A percentile compares a stretch with the other conserved stretches of the same genome.
Evolutionary conservation across 148 eudicot genomes (phyloP).

Genomic region (Polygonum maritimum): DNA sequence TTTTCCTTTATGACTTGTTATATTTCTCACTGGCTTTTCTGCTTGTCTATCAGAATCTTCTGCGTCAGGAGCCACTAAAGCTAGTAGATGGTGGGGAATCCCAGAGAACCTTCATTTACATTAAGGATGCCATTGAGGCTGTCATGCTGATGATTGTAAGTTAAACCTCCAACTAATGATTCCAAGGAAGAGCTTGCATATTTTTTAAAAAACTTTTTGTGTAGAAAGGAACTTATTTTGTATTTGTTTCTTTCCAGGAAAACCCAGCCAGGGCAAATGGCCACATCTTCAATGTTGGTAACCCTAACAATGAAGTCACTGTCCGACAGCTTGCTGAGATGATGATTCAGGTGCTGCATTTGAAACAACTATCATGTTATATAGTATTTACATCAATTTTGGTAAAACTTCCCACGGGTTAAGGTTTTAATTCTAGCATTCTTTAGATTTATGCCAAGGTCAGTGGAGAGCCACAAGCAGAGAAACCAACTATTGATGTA

Average conservation of each 20-base stretch:
- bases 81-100: slow-evolving; percentile 98
- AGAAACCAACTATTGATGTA: slow-evolving; percentile 71
- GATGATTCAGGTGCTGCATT: slow-evolving; percentile 75
- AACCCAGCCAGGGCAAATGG: slow-evolving; percentile 92
- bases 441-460: slow-evolving; percentile 82
- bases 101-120: slow-evolving; percentile 89
- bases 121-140: slow-evolving; percentile 97
- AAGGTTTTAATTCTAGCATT: slow-evolving; percentile 6
- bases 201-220: not conserved
- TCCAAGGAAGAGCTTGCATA: not conserved
- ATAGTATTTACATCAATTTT: not conserved
- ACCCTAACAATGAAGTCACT: slow-evolving; percentile 97
- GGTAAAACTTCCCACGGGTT: not conserved
- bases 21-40: not conserved
- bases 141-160: slow-evolving; percentile 92
- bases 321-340: slow-evolving; percentile 97
- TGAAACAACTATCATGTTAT: not conserved
- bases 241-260: slow-evolving; percentile 40
- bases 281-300: slow-evolving; percentile 95
- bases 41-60: slow-evolving; percentile 51
- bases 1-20: not conserved
- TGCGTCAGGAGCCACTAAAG: slow-evolving; percentile 87
- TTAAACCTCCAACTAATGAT: not conserved
- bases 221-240: not conserved
- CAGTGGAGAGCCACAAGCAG: slow-evolving; percentile 65